Evolutionary conservation across 208 protist genomes (phyloP).

Genomic region (Endotrypanum monterogeii): DNA sequence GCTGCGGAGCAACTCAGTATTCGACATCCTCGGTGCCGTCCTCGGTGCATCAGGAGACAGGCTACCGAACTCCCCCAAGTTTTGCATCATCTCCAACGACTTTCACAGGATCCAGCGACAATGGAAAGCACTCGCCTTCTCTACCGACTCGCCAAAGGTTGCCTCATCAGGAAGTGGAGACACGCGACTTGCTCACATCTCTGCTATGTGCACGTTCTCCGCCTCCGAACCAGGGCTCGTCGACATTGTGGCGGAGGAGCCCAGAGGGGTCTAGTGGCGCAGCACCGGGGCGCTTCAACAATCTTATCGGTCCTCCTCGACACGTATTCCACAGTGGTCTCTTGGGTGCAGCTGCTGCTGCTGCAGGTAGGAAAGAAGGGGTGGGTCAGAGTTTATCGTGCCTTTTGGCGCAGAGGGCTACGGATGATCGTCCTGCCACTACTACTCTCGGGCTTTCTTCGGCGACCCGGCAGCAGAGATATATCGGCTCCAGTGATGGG

Average conservation of each 20-base stretch:
- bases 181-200: slow-evolving; percentile 9
- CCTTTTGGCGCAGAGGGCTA: no score
- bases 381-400: neutral
- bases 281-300: neutral
- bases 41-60: neutral
- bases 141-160: neutral
- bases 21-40: slow-evolving; percentile 3
- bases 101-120: neutral
- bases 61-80: neutral
- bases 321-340: slow-evolving; percentile 14
- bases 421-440: neutral
- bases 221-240: neutral
- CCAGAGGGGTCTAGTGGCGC: neutral
- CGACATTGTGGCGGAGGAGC: neutral
- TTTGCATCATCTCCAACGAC: neutral
- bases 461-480: slow-evolving; percentile 1
- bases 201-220: neutral
- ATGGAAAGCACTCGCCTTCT: neutral
- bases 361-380: neutral
- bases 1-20: neutral
- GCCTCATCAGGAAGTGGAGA: neutral
- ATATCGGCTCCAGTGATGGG: neutral
- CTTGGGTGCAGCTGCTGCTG: neutral
- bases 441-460: neutral
- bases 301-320: neutral